A percentile compares a stretch with the other conserved stretches of the same genome.
Evolutionary conservation across 495 filamentous ascomycete genomes (phyloP).

Genomic region (Podospora pseudoanserina): DNA sequence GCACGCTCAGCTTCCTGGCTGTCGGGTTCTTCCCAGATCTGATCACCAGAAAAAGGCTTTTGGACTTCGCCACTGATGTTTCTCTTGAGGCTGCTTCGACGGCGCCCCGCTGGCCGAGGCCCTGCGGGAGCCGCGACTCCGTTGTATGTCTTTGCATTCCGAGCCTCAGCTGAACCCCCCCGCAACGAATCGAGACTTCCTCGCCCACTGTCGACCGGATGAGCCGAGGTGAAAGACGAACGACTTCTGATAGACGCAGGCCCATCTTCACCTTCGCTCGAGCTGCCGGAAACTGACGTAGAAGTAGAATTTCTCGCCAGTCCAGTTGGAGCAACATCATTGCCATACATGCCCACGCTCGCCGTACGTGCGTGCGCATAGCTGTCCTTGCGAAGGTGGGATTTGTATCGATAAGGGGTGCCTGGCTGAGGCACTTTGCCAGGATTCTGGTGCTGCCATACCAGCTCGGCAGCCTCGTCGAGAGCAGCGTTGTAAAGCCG

Average conservation of each 20-base stretch:
- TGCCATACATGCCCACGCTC: constrained; percentile 51
- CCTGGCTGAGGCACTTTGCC: constrained; percentile 53
- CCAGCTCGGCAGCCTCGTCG: constrained; percentile 81
- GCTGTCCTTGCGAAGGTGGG: constrained; percentile 58
- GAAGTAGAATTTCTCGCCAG: constrained; percentile 44
- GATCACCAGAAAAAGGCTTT: constrained; percentile 64
- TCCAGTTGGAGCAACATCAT: constrained; percentile 45
- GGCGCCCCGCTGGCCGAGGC: constrained; percentile 28
- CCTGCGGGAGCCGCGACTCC: constrained; percentile 23
- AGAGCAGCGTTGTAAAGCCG: constrained; percentile 71
- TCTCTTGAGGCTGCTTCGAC: constrained; percentile 50
- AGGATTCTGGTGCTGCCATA: constrained; percentile 75
- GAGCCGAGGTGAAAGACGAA: constrained; percentile 30
- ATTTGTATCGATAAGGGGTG: constrained; percentile 61
- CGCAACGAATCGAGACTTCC: constrained; percentile 33
- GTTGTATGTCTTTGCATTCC: constrained; percentile 29
- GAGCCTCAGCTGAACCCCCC: constrained; percentile 23
- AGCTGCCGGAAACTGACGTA: constrained; percentile 50
- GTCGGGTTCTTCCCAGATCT: constrained; percentile 85
- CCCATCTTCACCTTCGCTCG: constrained; percentile 40
- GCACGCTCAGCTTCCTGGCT: constrained; percentile 27
- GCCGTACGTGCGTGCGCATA: constrained; percentile 60
- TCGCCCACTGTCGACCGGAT: constrained; percentile 25
- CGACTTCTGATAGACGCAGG: constrained; percentile 21
- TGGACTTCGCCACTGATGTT: constrained; percentile 56